A percentile compares a stretch with the other conserved stretches of the same genome.
phyloP scores from a whole-genome alignment of 345 rosid species.

The Gynandropsis gynandra region DNA sequence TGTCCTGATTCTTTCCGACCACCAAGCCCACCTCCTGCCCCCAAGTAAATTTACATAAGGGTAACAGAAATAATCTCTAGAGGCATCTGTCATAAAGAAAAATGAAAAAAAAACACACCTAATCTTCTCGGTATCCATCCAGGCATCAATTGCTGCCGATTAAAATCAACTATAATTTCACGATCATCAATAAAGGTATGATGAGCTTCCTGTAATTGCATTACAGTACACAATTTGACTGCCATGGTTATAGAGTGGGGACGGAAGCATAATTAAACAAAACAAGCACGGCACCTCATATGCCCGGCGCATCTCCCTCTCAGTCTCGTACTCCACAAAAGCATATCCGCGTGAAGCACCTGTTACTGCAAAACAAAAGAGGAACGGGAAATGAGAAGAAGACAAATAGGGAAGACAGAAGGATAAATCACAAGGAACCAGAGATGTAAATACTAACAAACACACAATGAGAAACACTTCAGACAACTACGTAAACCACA shows the following conservation, averaged over 20 bases:
- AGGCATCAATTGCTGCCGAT: conserved; percentile 79
- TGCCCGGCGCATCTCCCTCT: conserved; percentile 80
- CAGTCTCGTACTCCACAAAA: conserved; percentile 79
- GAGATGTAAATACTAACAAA: not conserved
- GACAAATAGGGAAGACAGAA: not conserved
- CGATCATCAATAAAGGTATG: conserved; percentile 63
- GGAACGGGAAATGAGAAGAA: not conserved
- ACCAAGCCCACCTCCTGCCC: conserved; percentile 90
- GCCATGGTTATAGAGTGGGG: not conserved
- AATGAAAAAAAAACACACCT: conserved; percentile 39
- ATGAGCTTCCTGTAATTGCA: conserved; percentile 58
- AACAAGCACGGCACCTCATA: conserved; percentile 46
- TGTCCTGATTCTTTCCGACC: conserved; percentile 93
- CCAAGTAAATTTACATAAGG: conserved; percentile 2
- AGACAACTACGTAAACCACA: not conserved
- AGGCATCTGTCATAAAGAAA: not conserved
- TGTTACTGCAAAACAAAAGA: conserved; percentile 42
- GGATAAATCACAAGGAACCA: too few relatives aligned
- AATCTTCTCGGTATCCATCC: conserved; percentile 99
- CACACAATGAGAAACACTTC: not conserved
- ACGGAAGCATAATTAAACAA: not conserved
- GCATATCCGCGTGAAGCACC: conserved; percentile 89
- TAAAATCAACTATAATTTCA: conserved; percentile 82
- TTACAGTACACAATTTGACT: not conserved
- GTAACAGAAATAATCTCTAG: not conserved